Evolutionary conservation across 2,329 filamentous ascomycete genomes (phyloP), one percentile per base, ranked within the genome.

Genomic region (Fusarium sp.): DNA sequence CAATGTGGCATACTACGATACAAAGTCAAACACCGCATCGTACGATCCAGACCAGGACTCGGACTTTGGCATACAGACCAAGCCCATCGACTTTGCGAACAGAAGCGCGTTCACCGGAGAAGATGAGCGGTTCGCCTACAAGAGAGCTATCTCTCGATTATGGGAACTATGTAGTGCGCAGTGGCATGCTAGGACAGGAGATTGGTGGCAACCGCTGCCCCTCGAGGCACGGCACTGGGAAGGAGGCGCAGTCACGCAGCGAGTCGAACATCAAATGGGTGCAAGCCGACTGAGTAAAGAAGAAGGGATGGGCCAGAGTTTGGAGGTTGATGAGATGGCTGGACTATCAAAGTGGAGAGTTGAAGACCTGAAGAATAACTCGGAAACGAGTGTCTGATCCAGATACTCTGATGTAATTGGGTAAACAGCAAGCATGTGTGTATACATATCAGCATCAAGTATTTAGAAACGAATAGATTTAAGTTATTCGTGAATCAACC

Each of bases 91-190:
- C 75, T 96, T 95, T 75, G 87, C 84, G 51, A 89, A 90, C 68
- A 86, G 90, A 1, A 82, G 85, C 13, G 88, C 87, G 0, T 92
- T 95, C 74, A 94, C 91, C 0, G 93, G 93, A 14, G 91, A 94
- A 76, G 93, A 95, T 77, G 92, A 95, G 78, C 84, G 88, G 14
- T 96, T 96, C 76, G 92, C 92, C 0, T 94, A 93, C 72, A 93
- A 93, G 78, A 85, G 93, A 25, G 93, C 92, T 3, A 85, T 88
- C 45, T 93, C 90, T 69, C 83, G 93, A n/a, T 81, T 96, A 5
- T 96, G 92, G 92, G 92, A 96, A 80, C 88, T 96, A 76, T 95
- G 92, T 78, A 88, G 91, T 20, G 84, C 83, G 40, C 82, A 86
- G 65, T 95, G 92, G 92, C 93, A 93, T 81, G 84, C 85, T 4